Conservation (phyloP, 2,329 filamentous ascomycete species). For the Aspergillus ustus region DNA sequence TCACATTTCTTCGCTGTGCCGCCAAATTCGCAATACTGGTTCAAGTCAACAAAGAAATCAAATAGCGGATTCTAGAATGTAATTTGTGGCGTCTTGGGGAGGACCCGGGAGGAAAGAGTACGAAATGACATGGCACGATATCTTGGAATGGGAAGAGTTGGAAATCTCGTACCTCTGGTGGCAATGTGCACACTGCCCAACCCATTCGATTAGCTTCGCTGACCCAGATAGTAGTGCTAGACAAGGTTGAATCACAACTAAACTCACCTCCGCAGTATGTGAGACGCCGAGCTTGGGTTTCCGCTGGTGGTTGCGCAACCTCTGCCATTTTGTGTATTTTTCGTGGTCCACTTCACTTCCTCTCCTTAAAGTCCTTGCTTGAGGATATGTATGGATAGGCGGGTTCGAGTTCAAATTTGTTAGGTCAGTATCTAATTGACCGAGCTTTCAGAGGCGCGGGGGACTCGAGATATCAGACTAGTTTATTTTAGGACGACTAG, state of each 20-base stretch:
- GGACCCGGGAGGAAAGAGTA: not conserved
- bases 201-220: not conserved
- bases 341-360: not conserved
- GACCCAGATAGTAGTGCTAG: not conserved
- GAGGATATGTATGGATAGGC: not conserved
- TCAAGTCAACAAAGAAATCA: not conserved
- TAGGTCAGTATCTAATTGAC: not conserved
- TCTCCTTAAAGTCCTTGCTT: not conserved
- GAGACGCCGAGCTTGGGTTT: slow-evolving; percentile 58
- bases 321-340: slow-evolving; percentile 36
- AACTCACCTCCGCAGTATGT: slow-evolving; percentile 65
- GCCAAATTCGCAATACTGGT: slow-evolving; percentile 97
- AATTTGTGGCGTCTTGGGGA: not conserved
- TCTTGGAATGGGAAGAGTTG: slow-evolving; percentile 32
- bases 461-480: not conserved
- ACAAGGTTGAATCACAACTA: not conserved
- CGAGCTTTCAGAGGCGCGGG: not conserved
- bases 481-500: not conserved
- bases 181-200: slow-evolving; percentile 63
- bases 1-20: slow-evolving; percentile 96
- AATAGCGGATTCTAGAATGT: not conserved
- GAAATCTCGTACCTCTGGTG: slow-evolving; percentile 63
- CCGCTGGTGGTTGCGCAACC: slow-evolving; percentile 39
- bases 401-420: not conserved
- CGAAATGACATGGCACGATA: slow-evolving; percentile 9